phyloP scores from a whole-genome alignment of 768 basidiomycete species.

The Pisolithus orientalis region DNA sequence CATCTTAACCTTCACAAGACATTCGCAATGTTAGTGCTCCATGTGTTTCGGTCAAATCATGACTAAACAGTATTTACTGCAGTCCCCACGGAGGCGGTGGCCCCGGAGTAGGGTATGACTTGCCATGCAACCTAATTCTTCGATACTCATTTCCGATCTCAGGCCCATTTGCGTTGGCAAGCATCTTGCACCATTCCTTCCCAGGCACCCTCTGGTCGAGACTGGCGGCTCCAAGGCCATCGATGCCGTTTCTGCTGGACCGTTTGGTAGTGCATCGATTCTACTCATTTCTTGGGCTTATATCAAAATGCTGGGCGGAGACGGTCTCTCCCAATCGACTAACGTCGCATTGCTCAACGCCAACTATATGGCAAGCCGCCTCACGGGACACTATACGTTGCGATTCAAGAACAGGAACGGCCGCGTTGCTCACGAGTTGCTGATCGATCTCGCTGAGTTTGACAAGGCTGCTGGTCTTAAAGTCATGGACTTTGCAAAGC shows the following conservation, averaged over 20 bases:
- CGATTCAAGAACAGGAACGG: conserved; percentile 88
- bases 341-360: conserved; percentile 88
- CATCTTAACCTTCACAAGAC: conserved; percentile 99
- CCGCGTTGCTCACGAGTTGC: conserved; percentile 90
- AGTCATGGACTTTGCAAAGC: conserved; percentile 94
- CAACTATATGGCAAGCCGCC: conserved; percentile 92
- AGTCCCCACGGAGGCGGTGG: conserved; percentile 98
- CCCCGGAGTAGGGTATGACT: conserved; percentile 81
- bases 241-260: conserved; percentile 84
- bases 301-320: conserved; percentile 98
- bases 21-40: conserved; percentile 72
- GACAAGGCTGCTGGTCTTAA: conserved; percentile 86
- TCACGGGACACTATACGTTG: conserved; percentile 78
- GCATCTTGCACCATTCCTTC: conserved; percentile 93
- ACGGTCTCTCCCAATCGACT: conserved; percentile 80
- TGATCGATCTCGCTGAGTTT: conserved; percentile 95
- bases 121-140: neutral
- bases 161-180: conserved; percentile 91
- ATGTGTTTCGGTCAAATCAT: neutral
- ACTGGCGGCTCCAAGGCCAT: conserved; percentile 70
- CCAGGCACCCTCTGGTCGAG: conserved; percentile 72
- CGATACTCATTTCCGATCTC: conserved; percentile 3
- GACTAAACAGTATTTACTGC: neutral
- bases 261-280: conserved; percentile 93
- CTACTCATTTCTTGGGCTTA: conserved; percentile 98